phyloP scores from a whole-genome alignment of 1,139 yeast genomes.

The Scheffersomyces segobiensis region DNA sequence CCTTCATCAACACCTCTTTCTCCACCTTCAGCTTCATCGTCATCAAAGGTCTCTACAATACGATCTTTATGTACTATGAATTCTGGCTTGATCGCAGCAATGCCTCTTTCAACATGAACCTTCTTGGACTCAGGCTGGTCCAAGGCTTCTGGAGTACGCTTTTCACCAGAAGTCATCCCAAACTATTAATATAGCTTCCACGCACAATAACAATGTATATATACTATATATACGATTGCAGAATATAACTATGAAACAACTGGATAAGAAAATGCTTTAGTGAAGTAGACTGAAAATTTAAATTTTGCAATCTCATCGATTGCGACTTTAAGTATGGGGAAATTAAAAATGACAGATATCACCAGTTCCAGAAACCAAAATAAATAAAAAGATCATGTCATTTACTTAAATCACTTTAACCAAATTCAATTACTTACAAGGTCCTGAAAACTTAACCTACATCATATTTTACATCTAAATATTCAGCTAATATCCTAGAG shows the following conservation, averaged over 20 bases:
- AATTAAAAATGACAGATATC: background rate
- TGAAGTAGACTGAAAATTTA: background rate
- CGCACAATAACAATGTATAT: background rate
- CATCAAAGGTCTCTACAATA: constrained; percentile 43
- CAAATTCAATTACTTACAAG: no score
- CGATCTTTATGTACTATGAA: constrained; percentile 38
- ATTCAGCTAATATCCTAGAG: background rate
- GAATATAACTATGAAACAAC: background rate
- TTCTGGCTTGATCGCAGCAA: constrained; percentile 68
- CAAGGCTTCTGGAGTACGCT: constrained; percentile 19
- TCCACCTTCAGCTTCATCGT: constrained; percentile 50
- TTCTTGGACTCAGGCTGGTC: constrained; percentile 11
- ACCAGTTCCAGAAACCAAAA: background rate
- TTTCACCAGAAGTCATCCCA: constrained; percentile 11
- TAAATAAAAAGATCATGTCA: no score
- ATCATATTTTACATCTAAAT: no score
- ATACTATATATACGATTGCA: background rate
- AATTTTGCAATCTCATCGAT: background rate
- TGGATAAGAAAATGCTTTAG: background rate
- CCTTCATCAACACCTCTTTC: constrained; percentile 36
- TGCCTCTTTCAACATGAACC: constrained; percentile 40
- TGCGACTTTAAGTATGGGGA: background rate
- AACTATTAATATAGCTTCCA: background rate
- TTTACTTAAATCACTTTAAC: background rate
- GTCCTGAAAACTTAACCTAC: background rate